Base-by-base conservation (phyloP, 1,284 basidiomycete genomes). In the Ganoderma meredithae region DNA sequence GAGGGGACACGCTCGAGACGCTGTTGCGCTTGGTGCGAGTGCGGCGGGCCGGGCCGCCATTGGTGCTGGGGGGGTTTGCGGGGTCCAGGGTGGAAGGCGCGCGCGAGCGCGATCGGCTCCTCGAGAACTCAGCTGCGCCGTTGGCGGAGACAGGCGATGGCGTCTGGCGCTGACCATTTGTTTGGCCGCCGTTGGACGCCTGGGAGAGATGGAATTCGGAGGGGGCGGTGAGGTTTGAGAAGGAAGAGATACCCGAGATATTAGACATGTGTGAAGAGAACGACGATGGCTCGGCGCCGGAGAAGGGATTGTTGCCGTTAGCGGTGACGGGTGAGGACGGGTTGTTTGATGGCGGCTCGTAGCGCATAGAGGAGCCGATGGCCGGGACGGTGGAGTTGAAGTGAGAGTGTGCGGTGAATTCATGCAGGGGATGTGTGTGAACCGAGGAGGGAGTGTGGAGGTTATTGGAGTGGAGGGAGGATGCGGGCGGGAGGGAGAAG, bases 311-410 rank as follows among this genome's bases (percentile, higher is more conserved):
- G 63, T 63, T 65, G 27, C 71, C 71, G 73, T 71, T 73, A 40
- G 75, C 77, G 8, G 71, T 63, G 19, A 79, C 76, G n/a, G 80
- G 75, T 10, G 80, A 81, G 72, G 80, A 79, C 49, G 82, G 82
- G 66, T 83, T 82, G 68, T 77, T 82, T 62, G 74, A 72, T 12
- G 76, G 77, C 15, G 78, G 80, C 67, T 80, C 79, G 72, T 86
- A 90, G 66, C 89, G 85, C 77, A 90, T 85, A 65, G 84, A 83
- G 31, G 86, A 86, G 76, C 86, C 87, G 72, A 90, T 81, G 0
- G 88, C 85, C 15, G 88, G 87, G 27, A 90, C 80, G 5, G 89
- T 86, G 64, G 84, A 81, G 81, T 86, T 88, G 80, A 90, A 90
- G 78, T 86, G 76, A 72, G 74, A 69, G 70, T 78, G 79, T 63